Conservation (phyloP, 805 yeast genomes). For the Suhomyces vadensis region DNA sequence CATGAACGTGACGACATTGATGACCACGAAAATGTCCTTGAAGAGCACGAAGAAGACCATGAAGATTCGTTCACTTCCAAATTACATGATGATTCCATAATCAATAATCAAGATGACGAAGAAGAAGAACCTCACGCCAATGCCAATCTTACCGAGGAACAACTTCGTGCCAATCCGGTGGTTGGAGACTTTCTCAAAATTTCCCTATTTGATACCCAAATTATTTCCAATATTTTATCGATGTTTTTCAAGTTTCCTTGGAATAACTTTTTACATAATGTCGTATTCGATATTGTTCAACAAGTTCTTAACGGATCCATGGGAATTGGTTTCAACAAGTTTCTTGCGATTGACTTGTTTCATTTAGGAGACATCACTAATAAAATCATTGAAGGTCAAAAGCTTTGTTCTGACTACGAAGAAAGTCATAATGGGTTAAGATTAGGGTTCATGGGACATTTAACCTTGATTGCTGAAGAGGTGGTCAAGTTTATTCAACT, state of each 20-base stretch:
- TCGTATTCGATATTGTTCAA: constrained; percentile 48
- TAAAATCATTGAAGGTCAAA: constrained; percentile 49
- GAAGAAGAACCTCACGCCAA: constrained; percentile 46
- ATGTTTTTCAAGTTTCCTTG: constrained; percentile 50
- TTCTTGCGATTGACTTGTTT: constrained; percentile 58
- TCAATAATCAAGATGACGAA: constrained; percentile 26
- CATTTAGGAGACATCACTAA: constrained; percentile 45
- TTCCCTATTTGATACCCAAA: constrained; percentile 44
- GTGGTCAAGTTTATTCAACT: constrained; percentile 32
- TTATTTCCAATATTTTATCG: constrained; percentile 39
- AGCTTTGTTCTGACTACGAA: constrained; percentile 28
- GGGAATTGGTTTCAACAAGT: constrained; percentile 51
- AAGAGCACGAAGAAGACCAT: constrained; percentile 35
- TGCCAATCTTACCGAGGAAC: constrained; percentile 44
- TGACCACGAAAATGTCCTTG: constrained; percentile 13
- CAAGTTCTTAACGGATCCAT: constrained; percentile 49
- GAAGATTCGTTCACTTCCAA: constrained; percentile 29
- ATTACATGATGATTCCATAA: constrained; percentile 22
- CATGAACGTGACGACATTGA: constrained; percentile 8
- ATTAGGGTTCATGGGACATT: constrained; percentile 33
- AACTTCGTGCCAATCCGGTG: constrained; percentile 43
- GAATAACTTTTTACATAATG: constrained; percentile 50
- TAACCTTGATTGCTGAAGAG: constrained; percentile 33
- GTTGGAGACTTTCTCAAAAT: constrained; percentile 46
- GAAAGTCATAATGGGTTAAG: constrained; percentile 27